Conservation (phyloP, 768 basidiomycete genomes). For the Omphalotus guepiniiformis region DNA sequence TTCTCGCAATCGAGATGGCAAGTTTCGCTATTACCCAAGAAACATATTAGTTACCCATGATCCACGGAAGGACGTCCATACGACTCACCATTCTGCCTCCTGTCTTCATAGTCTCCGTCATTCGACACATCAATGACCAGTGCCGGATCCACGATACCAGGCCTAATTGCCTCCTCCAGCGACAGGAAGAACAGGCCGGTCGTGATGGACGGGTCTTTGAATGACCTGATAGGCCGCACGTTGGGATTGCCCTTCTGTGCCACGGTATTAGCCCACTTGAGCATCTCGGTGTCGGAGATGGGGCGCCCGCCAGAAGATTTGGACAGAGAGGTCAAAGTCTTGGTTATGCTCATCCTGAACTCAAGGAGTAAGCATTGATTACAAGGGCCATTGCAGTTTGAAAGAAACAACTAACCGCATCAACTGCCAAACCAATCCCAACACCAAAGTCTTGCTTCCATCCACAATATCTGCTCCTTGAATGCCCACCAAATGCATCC, state of each 20-base stretch:
- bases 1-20: conserved; percentile 97
- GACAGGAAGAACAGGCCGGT: conserved; percentile 93
- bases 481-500: conserved; percentile 95
- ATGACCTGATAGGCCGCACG: conserved; percentile 72
- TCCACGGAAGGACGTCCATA: neutral
- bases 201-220: conserved; percentile 89
- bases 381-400: too few species aligned
- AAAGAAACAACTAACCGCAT: conserved; percentile 62
- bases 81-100: conserved; percentile 82
- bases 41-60: neutral
- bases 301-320: conserved; percentile 70
- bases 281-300: conserved; percentile 88
- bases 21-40: conserved; percentile 66
- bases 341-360: conserved; percentile 79
- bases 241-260: conserved; percentile 66
- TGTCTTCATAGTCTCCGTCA: conserved; percentile 74
- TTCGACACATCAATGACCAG: conserved; percentile 65
- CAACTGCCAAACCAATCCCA: conserved; percentile 96
- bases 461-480: conserved; percentile 98
- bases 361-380: too few species aligned
- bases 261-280: conserved; percentile 93
- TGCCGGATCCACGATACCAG: conserved; percentile 91
- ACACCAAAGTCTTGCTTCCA: conserved; percentile 84
- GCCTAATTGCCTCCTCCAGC: conserved; percentile 83
- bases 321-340: conserved; percentile 78